phyloP scores from a whole-genome alignment of 2,329 filamentous ascomycete species.

The Cucurbitaria berberidis region DNA sequence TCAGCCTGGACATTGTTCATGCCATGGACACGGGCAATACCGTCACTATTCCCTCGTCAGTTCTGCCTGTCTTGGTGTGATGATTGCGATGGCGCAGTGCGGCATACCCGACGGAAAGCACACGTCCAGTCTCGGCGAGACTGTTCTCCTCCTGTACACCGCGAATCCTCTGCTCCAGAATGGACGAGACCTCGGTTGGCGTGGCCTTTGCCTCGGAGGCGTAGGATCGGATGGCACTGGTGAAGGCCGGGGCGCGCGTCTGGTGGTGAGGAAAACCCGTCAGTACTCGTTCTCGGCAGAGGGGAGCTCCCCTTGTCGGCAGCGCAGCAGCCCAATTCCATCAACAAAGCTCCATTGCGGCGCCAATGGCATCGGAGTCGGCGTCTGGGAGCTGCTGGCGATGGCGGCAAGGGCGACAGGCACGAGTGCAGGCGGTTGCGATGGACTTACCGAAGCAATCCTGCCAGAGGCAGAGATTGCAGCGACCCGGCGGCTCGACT shows the following conservation, averaged over 20 bases:
- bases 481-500: slow-evolving; percentile 93
- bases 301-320: slow-evolving; percentile 41
- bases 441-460: slow-evolving; percentile 88
- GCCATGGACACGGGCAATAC: slow-evolving; percentile 99
- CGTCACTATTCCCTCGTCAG: slow-evolving; percentile 74
- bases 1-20: slow-evolving; percentile 99
- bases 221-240: slow-evolving; percentile 82
- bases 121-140: slow-evolving; percentile 98
- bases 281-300: slow-evolving; percentile 51
- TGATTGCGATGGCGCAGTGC: slow-evolving; percentile 39
- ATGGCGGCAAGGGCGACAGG: slow-evolving; percentile 47
- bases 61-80: slow-evolving; percentile 25
- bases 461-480: slow-evolving; percentile 91
- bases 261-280: slow-evolving; percentile 61
- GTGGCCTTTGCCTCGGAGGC: slow-evolving; percentile 92
- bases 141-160: slow-evolving; percentile 96
- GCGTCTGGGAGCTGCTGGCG: slow-evolving; percentile 43
- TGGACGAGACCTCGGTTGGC: slow-evolving; percentile 98
- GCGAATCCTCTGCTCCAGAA: slow-evolving; percentile 98
- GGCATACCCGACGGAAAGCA: slow-evolving; percentile 97
- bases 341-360: slow-evolving; percentile 46
- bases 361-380: slow-evolving; percentile 41
- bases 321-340: slow-evolving; percentile 50
- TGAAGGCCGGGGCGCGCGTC: slow-evolving; percentile 83
- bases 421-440: slow-evolving; percentile 50